Evolutionary conservation across 2,329 filamentous ascomycete genomes (phyloP).

Genomic region (Colletotrichum cordylinicola): DNA sequence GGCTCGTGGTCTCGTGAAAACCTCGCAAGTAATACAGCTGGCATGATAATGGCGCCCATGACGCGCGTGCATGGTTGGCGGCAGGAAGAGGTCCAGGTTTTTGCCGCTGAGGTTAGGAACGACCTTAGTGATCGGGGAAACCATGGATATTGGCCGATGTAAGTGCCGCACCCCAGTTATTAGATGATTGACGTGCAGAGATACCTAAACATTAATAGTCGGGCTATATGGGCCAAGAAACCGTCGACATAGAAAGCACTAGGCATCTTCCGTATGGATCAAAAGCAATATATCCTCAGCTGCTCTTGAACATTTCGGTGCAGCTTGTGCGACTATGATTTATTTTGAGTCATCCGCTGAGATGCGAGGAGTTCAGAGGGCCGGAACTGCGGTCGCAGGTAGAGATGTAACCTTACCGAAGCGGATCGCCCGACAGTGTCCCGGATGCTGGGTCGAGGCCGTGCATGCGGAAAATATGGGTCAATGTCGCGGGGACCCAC

Average conservation of each 20-base stretch:
- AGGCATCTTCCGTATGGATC: not conserved
- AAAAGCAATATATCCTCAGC: not conserved
- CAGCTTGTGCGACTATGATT: not conserved
- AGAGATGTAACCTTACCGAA: not conserved
- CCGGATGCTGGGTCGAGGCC: no score
- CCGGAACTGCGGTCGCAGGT: not conserved
- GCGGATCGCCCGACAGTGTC: not conserved
- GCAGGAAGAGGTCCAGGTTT: constrained; percentile 31
- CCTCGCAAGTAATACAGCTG: constrained; percentile 34
- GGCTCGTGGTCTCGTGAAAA: constrained; percentile 34
- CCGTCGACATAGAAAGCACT: not conserved
- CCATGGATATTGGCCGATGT: constrained; percentile 14
- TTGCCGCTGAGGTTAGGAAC: constrained; percentile 26
- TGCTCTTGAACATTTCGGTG: not conserved
- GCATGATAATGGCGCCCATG: constrained; percentile 39
- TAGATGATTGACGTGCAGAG: accelerated
- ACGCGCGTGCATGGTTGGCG: constrained; percentile 41
- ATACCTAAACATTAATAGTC: not conserved
- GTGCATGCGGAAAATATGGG: not conserved
- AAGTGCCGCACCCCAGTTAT: not conserved
- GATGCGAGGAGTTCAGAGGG: not conserved
- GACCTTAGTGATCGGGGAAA: constrained; percentile 21
- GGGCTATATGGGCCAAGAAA: not conserved
- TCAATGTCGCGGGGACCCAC: not conserved
- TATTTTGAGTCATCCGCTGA: not conserved